Conservation (phyloP, 257 asterid genomes). For the Solanum bukasovii region DNA sequence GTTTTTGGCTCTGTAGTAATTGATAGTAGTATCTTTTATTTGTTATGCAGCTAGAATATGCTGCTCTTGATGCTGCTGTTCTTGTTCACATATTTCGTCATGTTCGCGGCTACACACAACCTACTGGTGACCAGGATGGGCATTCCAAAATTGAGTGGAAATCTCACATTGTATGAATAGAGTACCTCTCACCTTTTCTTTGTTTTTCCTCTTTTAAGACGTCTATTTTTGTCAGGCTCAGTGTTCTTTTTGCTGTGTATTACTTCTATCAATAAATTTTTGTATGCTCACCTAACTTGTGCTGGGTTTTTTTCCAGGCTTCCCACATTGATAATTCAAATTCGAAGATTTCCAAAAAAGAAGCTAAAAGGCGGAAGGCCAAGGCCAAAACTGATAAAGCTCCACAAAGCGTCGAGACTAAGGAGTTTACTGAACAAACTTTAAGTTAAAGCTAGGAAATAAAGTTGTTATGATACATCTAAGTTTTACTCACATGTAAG, state of each 20-base stretch:
- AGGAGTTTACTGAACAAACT: neutral
- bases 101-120: constrained; percentile 42
- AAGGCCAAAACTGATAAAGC: neutral
- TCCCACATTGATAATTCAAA: constrained; percentile 48
- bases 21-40: neutral
- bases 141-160: constrained; percentile 69
- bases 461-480: neutral
- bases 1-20: neutral
- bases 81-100: constrained; percentile 78
- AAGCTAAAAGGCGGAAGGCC: constrained; percentile 3
- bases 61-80: constrained; percentile 96
- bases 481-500: neutral
- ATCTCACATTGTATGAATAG: constrained; percentile 61
- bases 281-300: neutral
- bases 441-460: neutral
- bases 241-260: neutral
- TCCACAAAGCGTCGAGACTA: neutral
- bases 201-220: neutral
- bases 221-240: neutral
- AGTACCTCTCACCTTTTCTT: neutral
- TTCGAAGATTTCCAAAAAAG: constrained; percentile 25
- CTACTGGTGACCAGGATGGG: constrained; percentile 31
- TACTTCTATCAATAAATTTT: neutral
- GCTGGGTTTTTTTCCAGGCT: constrained; percentile 26
- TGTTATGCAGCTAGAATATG: constrained; percentile 71